Evolutionary conservation across 306 rosid species (phyloP), one percentile per base, ranked within the genome.

Genomic region (Macrotyloma uniflorum): DNA sequence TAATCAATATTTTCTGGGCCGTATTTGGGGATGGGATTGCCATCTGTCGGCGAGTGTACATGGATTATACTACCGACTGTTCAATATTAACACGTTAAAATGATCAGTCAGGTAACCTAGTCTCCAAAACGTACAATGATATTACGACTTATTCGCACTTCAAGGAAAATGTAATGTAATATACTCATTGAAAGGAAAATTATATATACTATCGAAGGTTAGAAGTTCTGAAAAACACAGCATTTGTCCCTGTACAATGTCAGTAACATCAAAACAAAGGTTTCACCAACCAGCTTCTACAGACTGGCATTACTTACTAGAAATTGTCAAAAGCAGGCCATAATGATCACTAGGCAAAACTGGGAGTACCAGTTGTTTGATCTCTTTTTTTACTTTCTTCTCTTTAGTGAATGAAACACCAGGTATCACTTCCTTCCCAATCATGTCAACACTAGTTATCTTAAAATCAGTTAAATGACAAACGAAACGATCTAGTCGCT

Each of bases 331-430:
- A 70, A 92, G 88, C 83, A 95, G 72, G 66, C 98, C 98, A 72
- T 86, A 95, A 72, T 95, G 98, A 85, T 95, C 98, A 65, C 98
- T 92, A 1, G 98, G 98, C 76, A 95, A 86, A 79, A 95, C 98
- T 79, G 98, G 96, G 54, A 91, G 95, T 73, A 80, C 97, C 77
- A 89, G 80, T 82, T 79, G 85, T 83, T 85, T 91, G 19, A 75
- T 82, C 82, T 89, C 97, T 18, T 86, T 84, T 68, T 80, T 86
- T 58, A 46, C 91, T 80, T 95, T 92, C 86, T 95, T 95, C 84
- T 95, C 93, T 83, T 95, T 95, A 78, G 9, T 79, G 79, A 88
- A 84, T 46, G 76, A 73, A 18, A 85, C 16, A 26, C 89, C 93
- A 14, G 90, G 88, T 77, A 94, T 92, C 23, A 87, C 86, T 59